Conservation (phyloP, 2,329 filamentous ascomycete species). For the Trichoderma atrobrunneum region DNA sequence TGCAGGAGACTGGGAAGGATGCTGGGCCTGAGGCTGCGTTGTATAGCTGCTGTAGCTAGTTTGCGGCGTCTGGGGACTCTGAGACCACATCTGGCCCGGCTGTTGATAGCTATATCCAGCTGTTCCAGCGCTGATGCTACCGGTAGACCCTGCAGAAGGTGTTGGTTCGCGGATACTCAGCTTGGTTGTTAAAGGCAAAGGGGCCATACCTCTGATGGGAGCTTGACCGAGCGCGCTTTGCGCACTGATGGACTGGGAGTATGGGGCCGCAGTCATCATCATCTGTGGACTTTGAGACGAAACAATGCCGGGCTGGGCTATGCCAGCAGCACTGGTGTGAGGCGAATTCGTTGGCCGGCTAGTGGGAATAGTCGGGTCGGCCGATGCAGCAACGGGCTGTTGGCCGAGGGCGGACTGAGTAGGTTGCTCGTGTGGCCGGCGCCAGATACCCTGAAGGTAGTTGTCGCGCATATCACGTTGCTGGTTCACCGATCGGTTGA, state of each 20-base stretch:
- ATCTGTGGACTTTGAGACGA: conserved; percentile 62
- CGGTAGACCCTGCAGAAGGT: conserved; percentile 53
- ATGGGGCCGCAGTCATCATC: conserved; percentile 64
- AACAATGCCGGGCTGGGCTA: conserved; percentile 57
- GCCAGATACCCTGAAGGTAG: conserved; percentile 79
- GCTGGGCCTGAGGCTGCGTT: conserved; percentile 50
- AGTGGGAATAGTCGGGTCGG: conserved; percentile 45
- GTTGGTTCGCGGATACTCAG: conserved; percentile 63
- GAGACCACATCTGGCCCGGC: conserved; percentile 63
- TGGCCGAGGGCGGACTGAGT: conserved; percentile 43
- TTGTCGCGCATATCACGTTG: conserved; percentile 76
- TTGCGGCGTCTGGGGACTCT: conserved; percentile 61
- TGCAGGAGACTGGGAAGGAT: conserved; percentile 55
- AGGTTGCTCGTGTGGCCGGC: conserved; percentile 76
- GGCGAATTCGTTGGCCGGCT: conserved; percentile 58
- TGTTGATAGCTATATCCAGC: conserved; percentile 65
- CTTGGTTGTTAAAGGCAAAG: conserved; percentile 41
- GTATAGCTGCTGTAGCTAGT: conserved; percentile 53
- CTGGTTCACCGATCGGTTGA: conserved; percentile 78
- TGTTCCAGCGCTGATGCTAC: conserved; percentile 49
- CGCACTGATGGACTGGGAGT: conserved; percentile 68
- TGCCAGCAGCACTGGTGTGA: conserved; percentile 51
- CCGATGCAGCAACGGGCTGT: conserved; percentile 38
- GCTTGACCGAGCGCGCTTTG: conserved; percentile 72
- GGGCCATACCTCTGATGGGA: conserved; percentile 66